Evolutionary conservation across 352 stramenopile genomes (phyloP), one percentile per base, ranked within the genome.

Genomic region (Sclerospora graminicola): DNA sequence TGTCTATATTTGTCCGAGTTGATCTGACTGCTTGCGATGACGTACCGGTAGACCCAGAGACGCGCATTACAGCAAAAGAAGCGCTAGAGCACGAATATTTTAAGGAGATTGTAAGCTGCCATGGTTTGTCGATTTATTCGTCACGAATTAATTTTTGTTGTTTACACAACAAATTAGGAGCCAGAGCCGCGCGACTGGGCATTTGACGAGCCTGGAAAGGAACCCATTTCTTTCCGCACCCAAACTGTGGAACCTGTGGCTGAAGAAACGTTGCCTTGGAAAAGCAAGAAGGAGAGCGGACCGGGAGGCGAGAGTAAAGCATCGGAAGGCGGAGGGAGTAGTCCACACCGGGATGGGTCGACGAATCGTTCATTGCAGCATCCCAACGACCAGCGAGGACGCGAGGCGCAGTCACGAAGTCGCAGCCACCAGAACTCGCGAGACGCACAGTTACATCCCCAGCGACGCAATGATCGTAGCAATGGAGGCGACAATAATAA

Each of bases 41-140:
- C 26, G 11, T 29, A 18, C 48, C 29, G 29, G n/a, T 32, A 78
- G 82, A 96, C 62, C 90, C 90, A 24, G 71, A 80, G 51, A 70
- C 84, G 26, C 79, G 93, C 19, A 94, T 97, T 48, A 95, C 77
- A 20, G 90, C 89, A 3, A 81, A 88, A 34, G 72, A 95, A 45
- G 93, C 93, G 26, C 53, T 97, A 8, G 72, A 95, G 32, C 89
- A 98, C 63, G 63, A 89, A 47, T 98, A 97, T 50, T 97, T 98
- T 48, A 87, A 76, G 51, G 69, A 93, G 19, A 94, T 88, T 50
- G 80, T 89, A 61, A 45, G 71, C 62, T n/a, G n/a, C 0, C 8
- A 36, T 10, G 47, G 2, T 10, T 29, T 15, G 18, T 37, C 9
- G 28, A 4, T 8, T n/a, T 9, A 14, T 31, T 15, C 30, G 30